Evolutionary conservation across 1,284 basidiomycete species (phyloP), one percentile per base, ranked within the genome.

Genomic region (Sporisorium graminicola): DNA sequence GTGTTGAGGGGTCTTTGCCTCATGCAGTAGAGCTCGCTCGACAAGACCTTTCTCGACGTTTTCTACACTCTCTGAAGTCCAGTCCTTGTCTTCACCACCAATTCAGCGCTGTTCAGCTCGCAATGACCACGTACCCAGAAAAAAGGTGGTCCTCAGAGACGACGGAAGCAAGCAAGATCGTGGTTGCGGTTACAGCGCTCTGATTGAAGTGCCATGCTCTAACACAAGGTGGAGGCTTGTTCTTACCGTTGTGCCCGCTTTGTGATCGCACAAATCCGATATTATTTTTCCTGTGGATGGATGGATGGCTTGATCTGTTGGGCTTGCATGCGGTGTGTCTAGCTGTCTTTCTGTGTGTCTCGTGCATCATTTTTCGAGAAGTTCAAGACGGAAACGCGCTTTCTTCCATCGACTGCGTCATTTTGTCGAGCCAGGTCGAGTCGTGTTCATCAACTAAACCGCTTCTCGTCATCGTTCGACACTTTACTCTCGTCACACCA

Each of bases 221-320:
- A 50, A 49, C 49, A 50, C 8, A 50, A 50, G 18, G 49, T 31
- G 49, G 49, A 50, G 49, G 49, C 29, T 8, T 1, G 49, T 49
- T 18, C n/a, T n/a, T 18, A 29, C 2, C 26, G 13, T 2, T 49
- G 47, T 49, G 47, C n/a, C 49, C 14, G 27, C 10, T 31, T 22
- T 50, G 49, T 50, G 49, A 50, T 50, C 49, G 49, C 49, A 50
- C 49, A 50, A 31, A 20, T 31, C 20, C 3, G 27, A 50, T 26
- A 49, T 8, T 29, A 27, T 47, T 44, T 35, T 35, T 35, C 6
- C 16, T 9, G 5, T 5, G 22, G 44, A 47, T 47, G 22, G 22
- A 46, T 16, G 18, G 18, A 18, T 16, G 46, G 24, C 46, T 16
- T 16, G n/a, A n/a, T n/a, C n/a, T n/a, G n/a, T n/a, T n/a, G n/a